Evolutionary conservation across 352 stramenopile species (phyloP).

Genomic region (Plasmopara muralis): DNA sequence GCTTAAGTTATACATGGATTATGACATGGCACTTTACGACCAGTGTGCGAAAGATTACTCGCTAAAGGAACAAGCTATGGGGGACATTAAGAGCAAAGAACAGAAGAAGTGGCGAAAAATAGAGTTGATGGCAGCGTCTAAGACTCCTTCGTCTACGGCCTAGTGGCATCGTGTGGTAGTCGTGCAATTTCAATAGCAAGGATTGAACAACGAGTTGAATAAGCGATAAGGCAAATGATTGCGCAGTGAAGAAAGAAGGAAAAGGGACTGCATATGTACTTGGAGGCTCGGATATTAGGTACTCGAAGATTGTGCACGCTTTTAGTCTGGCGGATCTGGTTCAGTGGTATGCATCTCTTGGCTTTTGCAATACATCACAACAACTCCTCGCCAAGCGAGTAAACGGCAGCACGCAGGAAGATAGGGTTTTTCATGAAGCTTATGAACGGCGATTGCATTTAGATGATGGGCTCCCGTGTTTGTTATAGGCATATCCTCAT

Average conservation of each 20-base stretch:
- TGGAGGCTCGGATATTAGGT: no score
- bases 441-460: conserved; percentile 22
- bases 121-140: conserved; percentile 83
- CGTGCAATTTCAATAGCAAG: no score
- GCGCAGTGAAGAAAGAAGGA: no score
- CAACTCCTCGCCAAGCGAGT: neutral
- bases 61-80: conserved; percentile 59
- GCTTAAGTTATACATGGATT: conserved; percentile 90
- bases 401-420: conserved; percentile 16
- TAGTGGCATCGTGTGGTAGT: conserved; percentile 17
- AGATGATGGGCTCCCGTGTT: conserved; percentile 14
- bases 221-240: no score
- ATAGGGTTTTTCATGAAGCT: conserved; percentile 23
- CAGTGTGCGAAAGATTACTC: conserved; percentile 85
- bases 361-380: no score
- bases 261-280: no score
- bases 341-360: no score
- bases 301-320: no score
- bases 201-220: conserved; percentile 1
- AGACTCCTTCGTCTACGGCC: conserved; percentile 41
- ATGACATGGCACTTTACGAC: conserved; percentile 93
- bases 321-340: no score
- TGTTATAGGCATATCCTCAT: no score
- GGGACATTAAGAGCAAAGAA: conserved; percentile 72
- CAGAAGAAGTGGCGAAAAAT: conserved; percentile 91